Conservation (phyloP, 805 yeast species). For the Teunomyces tritomae region DNA sequence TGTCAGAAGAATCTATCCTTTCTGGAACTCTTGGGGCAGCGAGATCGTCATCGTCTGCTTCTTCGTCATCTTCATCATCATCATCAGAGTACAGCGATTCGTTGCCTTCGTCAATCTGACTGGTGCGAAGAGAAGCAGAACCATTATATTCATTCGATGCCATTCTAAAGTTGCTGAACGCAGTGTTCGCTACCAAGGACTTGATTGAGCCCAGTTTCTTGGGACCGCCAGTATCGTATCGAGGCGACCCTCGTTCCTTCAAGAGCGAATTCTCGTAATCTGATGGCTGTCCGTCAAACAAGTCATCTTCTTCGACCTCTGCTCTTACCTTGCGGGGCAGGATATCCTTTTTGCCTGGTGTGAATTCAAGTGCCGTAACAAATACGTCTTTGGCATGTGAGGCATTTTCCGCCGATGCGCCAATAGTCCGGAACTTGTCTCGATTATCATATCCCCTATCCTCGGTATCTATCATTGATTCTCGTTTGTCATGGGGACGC, state of each 20-base stretch:
- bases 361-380: slow-evolving; percentile 22
- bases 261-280: slow-evolving; percentile 1
- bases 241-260: slow-evolving; percentile 9
- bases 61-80: not conserved
- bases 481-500: slow-evolving; percentile 8
- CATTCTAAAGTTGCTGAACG: slow-evolving; percentile 32
- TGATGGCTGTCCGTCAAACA: not conserved
- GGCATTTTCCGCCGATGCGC: slow-evolving; percentile 13
- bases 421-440: slow-evolving; percentile 16
- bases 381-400: slow-evolving; percentile 21
- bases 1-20: slow-evolving; percentile 5
- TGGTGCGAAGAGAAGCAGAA: not conserved
- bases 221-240: slow-evolving; percentile 1
- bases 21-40: not conserved
- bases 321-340: not conserved
- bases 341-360: slow-evolving; percentile 5
- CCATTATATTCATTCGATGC: slow-evolving; percentile 7
- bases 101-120: not conserved
- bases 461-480: slow-evolving; percentile 14
- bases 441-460: slow-evolving; percentile 9
- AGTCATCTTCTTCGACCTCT: not conserved
- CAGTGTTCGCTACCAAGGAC: slow-evolving; percentile 35
- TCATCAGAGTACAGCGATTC: not conserved
- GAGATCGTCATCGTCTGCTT: not conserved
- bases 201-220: slow-evolving; percentile 19